Evolutionary conservation across 202 grass and related monocot genomes (phyloP).

Genomic region (Alloteropsis angusta): DNA sequence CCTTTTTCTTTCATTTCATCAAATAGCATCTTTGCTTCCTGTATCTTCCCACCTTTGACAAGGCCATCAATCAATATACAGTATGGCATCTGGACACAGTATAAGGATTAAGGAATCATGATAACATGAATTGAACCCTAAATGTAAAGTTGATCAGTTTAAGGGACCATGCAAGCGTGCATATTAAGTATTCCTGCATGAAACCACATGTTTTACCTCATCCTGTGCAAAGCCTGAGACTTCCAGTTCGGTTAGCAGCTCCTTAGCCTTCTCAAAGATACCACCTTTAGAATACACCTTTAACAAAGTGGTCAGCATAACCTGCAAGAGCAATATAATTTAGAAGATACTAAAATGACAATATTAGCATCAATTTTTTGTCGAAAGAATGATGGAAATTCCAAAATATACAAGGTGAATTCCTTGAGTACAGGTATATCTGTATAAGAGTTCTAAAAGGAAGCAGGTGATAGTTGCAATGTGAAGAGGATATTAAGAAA

Average conservation of each 20-base stretch:
- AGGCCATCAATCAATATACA: constrained; percentile 86
- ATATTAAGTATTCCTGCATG: constrained; percentile 6
- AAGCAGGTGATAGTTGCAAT: not conserved
- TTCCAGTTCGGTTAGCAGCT: constrained; percentile 65
- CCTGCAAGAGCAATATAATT: constrained; percentile 42
- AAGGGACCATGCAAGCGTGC: not conserved
- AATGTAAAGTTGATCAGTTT: not conserved
- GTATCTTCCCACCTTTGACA: constrained; percentile 73
- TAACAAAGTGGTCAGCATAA: constrained; percentile 85
- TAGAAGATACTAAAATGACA: constrained; percentile 7
- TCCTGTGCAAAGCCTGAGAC: constrained; percentile 71
- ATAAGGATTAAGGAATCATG: not conserved
- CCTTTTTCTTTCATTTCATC: constrained; percentile 68
- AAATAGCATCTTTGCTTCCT: constrained; percentile 58
- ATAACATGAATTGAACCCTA: constrained; percentile 1
- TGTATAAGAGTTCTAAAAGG: not conserved
- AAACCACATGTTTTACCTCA: constrained; percentile 52
- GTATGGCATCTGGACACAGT: constrained; percentile 66
- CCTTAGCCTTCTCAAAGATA: constrained; percentile 84
- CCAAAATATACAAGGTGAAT: not conserved
- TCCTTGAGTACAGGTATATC: not conserved
- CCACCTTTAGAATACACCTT: constrained; percentile 92
- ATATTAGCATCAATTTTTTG: constrained; percentile 1
- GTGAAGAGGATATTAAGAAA: not conserved
- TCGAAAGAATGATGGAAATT: not conserved